Conservation (phyloP, 306 rosid species). For the Sindora glabra region DNA sequence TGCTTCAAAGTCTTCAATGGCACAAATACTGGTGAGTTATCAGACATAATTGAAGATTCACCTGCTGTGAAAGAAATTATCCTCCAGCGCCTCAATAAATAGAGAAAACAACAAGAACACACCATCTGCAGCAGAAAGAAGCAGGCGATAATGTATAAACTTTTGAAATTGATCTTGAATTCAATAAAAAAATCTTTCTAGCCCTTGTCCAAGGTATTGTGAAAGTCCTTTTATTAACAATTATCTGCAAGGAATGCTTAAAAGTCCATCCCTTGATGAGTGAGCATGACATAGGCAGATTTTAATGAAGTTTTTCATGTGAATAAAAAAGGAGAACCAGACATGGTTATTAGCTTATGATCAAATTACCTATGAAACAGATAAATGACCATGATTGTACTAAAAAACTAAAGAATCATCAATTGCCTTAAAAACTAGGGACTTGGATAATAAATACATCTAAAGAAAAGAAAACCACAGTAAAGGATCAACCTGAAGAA, state of each 20-base stretch:
- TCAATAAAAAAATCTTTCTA: too few species aligned
- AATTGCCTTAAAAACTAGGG: neutral
- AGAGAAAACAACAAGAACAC: slow-evolving; percentile 71
- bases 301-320: too few species aligned
- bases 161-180: too few species aligned
- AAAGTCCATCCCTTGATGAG: too few species aligned
- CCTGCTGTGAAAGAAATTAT: slow-evolving; percentile 58
- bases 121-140: slow-evolving; percentile 58
- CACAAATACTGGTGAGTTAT: slow-evolving; percentile 37
- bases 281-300: too few species aligned
- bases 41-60: slow-evolving; percentile 48
- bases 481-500: slow-evolving; percentile 64
- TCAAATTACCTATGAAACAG: neutral
- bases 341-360: neutral
- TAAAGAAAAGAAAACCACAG: neutral
- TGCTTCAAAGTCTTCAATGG: too few species aligned
- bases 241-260: neutral
- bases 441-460: neutral
- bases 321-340: neutral
- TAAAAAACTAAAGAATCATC: neutral
- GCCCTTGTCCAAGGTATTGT: too few species aligned
- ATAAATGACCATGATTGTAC: neutral
- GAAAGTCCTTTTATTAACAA: neutral
- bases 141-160: too few species aligned
- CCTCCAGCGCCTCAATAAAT: slow-evolving; percentile 58